These are phyloP conservation scores for Talaromyces pinophilus DNA, from an alignment of 2,329 filamentous ascomycete genomes.

Conservation along the genomic window DNA sequence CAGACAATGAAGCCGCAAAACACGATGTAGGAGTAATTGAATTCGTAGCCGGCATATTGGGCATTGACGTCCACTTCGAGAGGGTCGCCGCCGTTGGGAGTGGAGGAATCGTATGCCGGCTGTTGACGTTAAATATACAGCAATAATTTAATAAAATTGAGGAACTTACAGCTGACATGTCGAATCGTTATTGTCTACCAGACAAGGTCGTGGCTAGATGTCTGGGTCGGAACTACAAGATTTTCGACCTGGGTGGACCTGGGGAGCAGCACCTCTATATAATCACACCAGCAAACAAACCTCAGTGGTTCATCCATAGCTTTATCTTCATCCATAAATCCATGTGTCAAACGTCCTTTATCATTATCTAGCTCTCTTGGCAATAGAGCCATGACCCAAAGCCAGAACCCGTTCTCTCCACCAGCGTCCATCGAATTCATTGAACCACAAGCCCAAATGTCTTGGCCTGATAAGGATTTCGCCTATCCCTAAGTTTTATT, in stretches of 20 bases:
- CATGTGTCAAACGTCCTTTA: not conserved
- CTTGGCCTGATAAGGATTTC: slow-evolving; percentile 11
- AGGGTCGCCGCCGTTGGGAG: slow-evolving; percentile 58
- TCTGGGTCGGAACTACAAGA: not conserved
- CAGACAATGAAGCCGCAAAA: slow-evolving; percentile 64
- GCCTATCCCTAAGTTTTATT: not conserved
- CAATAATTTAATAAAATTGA: not conserved
- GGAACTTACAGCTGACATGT: slow-evolving; percentile 17
- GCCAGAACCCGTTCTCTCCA: not conserved
- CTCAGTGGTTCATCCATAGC: no score
- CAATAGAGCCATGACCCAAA: slow-evolving; percentile 5
- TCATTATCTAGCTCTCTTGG: not conserved
- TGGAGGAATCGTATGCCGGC: slow-evolving; percentile 40
- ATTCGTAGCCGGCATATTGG: slow-evolving; percentile 61
- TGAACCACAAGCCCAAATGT: not conserved
- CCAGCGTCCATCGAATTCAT: not conserved
- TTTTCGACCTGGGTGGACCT: not conserved
- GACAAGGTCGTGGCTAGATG: not conserved
- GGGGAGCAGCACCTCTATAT: slow-evolving; percentile 6
- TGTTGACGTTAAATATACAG: slow-evolving; percentile 23
- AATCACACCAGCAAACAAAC: not conserved
- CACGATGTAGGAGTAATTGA: slow-evolving; percentile 60
- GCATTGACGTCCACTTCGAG: slow-evolving; percentile 57
- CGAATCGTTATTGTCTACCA: not conserved
- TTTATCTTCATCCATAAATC: not conserved